Percentiles rank a stretch among this genome's conserved stretches.
phyloP scores from a whole-genome alignment of 352 stramenopile species.

The Pelagophyceae sp. region DNA sequence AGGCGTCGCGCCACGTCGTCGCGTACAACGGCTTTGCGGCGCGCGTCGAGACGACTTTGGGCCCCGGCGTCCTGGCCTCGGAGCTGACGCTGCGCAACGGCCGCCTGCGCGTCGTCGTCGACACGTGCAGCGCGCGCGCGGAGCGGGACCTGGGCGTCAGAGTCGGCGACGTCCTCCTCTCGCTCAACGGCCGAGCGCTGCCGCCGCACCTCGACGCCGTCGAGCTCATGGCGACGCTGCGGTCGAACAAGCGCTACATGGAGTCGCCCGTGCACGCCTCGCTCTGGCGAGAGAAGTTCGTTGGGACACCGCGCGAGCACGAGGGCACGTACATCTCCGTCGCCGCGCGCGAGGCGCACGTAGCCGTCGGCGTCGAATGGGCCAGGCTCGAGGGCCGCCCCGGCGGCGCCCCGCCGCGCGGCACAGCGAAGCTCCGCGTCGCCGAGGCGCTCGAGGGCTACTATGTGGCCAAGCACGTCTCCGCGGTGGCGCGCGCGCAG shows the following conservation, averaged over 20 bases:
- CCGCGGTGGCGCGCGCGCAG: background rate
- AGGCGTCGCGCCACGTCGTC: background rate
- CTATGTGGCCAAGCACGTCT: background rate
- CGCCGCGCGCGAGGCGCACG: background rate
- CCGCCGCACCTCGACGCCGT: background rate
- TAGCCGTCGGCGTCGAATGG: slow-evolving; percentile 7
- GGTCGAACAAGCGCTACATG: slow-evolving; percentile 6
- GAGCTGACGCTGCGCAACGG: background rate
- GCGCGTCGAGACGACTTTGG: background rate
- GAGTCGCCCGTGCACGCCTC: background rate
- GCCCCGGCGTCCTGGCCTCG: background rate
- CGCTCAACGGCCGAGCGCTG: background rate
- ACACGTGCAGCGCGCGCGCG: background rate
- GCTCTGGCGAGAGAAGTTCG: background rate
- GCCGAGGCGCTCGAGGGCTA: background rate
- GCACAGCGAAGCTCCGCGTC: background rate
- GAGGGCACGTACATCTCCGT: background rate
- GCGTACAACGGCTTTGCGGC: background rate
- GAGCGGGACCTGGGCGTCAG: background rate
- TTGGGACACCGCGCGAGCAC: background rate
- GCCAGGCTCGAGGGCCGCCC: background rate
- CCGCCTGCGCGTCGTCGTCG: background rate
- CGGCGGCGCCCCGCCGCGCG: no score
- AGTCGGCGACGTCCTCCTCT: slow-evolving; percentile 5
- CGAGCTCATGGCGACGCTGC: background rate